A percentile compares a stretch with the other conserved stretches of the same genome.
Conservation (phyloP, 208 protist species). For the Acanthamoeba sp. region DNA sequence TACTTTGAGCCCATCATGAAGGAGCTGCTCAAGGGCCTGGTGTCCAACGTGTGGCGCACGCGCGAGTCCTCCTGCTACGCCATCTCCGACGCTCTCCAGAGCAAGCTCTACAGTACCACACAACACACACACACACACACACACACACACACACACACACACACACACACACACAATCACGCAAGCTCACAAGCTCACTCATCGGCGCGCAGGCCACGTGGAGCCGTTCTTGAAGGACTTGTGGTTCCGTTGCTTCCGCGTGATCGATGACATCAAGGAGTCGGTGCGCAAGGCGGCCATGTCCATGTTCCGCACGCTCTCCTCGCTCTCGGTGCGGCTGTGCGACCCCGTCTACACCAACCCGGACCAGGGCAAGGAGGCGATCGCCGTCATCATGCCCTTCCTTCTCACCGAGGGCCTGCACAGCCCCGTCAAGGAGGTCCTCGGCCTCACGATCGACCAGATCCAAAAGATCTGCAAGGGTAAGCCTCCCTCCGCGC, state of each 20-base stretch:
- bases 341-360: conserved; percentile 81
- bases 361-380: conserved; percentile 37
- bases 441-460: conserved; percentile 29
- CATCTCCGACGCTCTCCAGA: conserved; percentile 77
- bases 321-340: conserved; percentile 77
- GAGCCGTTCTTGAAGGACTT: conserved; percentile 81
- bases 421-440: conserved; percentile 65
- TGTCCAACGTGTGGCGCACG: conserved; percentile 80
- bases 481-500: neutral
- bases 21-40: conserved; percentile 79
- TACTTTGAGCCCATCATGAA: conserved; percentile 84
- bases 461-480: conserved; percentile 73
- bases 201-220: conserved; percentile 27
- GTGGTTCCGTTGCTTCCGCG: conserved; percentile 79
- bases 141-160: neutral
- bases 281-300: conserved; percentile 82
- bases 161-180: too few species aligned
- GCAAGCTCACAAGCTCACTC: too few species aligned
- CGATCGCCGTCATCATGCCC: conserved; percentile 73
- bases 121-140: neutral
- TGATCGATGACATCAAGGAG: conserved; percentile 77
- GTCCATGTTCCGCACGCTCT: conserved; percentile 76
- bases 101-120: conserved; percentile 48
- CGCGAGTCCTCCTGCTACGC: conserved; percentile 75
- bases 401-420: conserved; percentile 71